Evolutionary conservation across 352 stramenopile species (phyloP).

Genomic region (Globisporangium perplexum): DNA sequence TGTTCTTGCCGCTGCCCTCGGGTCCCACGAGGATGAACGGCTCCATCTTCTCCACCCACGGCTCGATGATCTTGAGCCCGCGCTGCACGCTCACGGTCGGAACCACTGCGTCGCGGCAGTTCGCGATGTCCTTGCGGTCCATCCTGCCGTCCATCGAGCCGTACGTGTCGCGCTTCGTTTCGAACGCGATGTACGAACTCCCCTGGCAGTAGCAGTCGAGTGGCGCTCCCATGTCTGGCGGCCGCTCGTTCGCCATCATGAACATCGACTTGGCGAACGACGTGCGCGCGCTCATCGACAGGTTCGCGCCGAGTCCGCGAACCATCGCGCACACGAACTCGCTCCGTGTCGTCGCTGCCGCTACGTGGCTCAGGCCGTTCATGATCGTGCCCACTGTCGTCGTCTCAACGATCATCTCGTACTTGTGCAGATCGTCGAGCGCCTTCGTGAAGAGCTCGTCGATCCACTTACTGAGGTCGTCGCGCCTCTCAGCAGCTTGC

Average conservation of each 20-base stretch:
- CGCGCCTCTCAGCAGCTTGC: constrained; percentile 36
- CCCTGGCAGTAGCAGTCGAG: constrained; percentile 88
- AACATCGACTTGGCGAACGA: constrained; percentile 90
- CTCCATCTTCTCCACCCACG: constrained; percentile 91
- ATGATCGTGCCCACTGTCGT: constrained; percentile 93
- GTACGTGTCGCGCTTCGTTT: constrained; percentile 79
- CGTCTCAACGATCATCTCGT: constrained; percentile 87
- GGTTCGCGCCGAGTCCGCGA: constrained; percentile 90
- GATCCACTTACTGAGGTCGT: constrained; percentile 81
- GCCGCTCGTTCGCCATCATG: constrained; percentile 89
- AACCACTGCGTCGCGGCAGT: constrained; percentile 45
- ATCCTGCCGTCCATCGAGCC: constrained; percentile 60
- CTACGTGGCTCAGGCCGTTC: constrained; percentile 89
- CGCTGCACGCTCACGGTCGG: constrained; percentile 84
- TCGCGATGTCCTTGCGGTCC: constrained; percentile 39
- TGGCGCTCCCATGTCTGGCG: constrained; percentile 78
- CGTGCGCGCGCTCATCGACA: constrained; percentile 61
- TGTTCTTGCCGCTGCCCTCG: constrained; percentile 93
- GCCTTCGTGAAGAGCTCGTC: constrained; percentile 90
- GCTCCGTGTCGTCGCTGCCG: constrained; percentile 51
- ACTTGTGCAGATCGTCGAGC: constrained; percentile 84
- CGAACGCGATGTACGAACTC: constrained; percentile 57
- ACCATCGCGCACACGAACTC: constrained; percentile 92
- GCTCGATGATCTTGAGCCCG: constrained; percentile 81
- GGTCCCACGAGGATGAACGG: constrained; percentile 95